Percentiles rank a stretch among this genome's conserved stretches.
Evolutionary conservation across 495 filamentous ascomycete genomes (phyloP).

Genomic region (Aspergillus haitiensis): DNA sequence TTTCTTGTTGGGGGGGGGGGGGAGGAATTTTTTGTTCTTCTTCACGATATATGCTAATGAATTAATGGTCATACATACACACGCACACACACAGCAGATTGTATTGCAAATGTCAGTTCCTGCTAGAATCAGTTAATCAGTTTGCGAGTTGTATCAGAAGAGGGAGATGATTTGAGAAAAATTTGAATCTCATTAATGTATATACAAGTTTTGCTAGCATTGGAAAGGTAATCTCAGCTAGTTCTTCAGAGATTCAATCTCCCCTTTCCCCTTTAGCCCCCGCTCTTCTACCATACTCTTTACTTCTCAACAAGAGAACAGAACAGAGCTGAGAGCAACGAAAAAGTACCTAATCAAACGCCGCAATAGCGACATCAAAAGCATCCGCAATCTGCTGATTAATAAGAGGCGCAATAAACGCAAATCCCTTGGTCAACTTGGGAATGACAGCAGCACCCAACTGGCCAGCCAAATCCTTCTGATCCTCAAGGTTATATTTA

Average conservation of each 20-base stretch:
- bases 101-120: too few species aligned
- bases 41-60: too few species aligned
- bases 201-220: too few species aligned
- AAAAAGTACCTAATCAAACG: slow-evolving; percentile 8
- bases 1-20: too few species aligned
- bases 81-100: too few species aligned
- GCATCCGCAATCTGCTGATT: slow-evolving; percentile 21
- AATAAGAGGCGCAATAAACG: slow-evolving; percentile 23
- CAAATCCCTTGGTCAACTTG: slow-evolving; percentile 22
- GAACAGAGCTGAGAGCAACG: not conserved
- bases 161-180: too few species aligned
- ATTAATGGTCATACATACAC: too few species aligned
- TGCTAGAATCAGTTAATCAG: too few species aligned
- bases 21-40: too few species aligned
- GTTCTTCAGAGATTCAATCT: not conserved
- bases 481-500: slow-evolving; percentile 20
- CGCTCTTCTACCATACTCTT: not conserved
- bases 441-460: slow-evolving; percentile 20
- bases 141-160: too few species aligned
- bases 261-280: not conserved
- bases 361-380: slow-evolving; percentile 24
- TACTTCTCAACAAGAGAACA: not conserved
- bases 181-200: not conserved
- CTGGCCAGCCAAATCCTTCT: slow-evolving; percentile 17
- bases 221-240: too few species aligned